phyloP scores from a whole-genome alignment of 139 green algal species.

The Marvania coccoides region DNA sequence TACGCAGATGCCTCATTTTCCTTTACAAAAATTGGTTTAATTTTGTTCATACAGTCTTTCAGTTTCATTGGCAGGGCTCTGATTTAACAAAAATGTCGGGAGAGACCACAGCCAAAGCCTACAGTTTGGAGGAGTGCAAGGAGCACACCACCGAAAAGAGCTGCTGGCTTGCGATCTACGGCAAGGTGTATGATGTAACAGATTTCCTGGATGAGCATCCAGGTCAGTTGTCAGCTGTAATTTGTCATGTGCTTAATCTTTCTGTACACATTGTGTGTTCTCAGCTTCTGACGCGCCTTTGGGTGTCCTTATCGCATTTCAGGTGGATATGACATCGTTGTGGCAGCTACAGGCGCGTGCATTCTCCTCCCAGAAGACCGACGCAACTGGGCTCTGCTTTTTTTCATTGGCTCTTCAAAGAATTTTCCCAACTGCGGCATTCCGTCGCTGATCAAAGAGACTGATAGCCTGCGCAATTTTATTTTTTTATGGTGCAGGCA shows the following conservation, averaged over 20 bases:
- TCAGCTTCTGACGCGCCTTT: not conserved
- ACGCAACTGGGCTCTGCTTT: too few relatives aligned
- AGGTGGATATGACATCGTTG: conserved; percentile 64
- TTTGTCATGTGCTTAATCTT: not conserved
- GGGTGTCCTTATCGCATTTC: not conserved
- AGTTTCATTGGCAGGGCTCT: not conserved
- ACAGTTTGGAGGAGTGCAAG: conserved; percentile 48
- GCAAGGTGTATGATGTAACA: conserved; percentile 84
- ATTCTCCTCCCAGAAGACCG: too few relatives aligned
- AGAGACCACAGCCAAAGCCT: conserved; percentile 6
- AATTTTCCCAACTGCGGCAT: too few relatives aligned
- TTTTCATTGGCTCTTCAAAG: too few relatives aligned
- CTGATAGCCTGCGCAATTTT: too few relatives aligned
- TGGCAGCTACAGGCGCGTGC: conserved; percentile 55
- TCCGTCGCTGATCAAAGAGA: too few relatives aligned
- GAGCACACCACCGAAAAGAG: conserved; percentile 66
- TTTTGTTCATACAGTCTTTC: not conserved
- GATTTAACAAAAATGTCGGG: too few relatives aligned
- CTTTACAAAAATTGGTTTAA: too few relatives aligned
- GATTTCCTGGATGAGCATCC: conserved; percentile 85
- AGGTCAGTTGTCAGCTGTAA: conserved; percentile 11
- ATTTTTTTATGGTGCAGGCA: conserved; percentile 40
- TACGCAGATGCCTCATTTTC: too few relatives aligned
- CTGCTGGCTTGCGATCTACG: conserved; percentile 75
- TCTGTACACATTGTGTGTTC: not conserved